Evolutionary conservation across 2,329 filamentous ascomycete genomes (phyloP).

Genomic region (Trichoderma aggressivum): DNA sequence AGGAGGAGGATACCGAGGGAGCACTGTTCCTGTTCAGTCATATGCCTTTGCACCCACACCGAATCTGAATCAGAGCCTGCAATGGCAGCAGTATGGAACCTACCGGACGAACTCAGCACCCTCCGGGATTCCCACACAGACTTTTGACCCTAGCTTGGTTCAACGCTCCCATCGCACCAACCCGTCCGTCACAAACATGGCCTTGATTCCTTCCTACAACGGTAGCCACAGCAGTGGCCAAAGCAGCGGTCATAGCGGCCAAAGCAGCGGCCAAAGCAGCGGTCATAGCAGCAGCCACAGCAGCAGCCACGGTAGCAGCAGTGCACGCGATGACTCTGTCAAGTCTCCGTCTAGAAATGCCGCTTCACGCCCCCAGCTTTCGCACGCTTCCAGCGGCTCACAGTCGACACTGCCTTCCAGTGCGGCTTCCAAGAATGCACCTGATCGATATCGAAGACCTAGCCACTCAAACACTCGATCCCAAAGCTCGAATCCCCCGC

Average conservation of each 20-base stretch:
- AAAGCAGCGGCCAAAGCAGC: not conserved
- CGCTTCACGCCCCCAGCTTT: slow-evolving; percentile 43
- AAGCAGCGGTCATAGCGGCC: not conserved
- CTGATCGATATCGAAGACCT: slow-evolving; percentile 76
- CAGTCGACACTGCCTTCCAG: slow-evolving; percentile 46
- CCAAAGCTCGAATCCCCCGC: slow-evolving; percentile 31
- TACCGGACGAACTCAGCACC: slow-evolving; percentile 49
- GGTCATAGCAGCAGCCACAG: slow-evolving; percentile 25
- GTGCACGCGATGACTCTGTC: slow-evolving; percentile 52
- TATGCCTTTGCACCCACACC: slow-evolving; percentile 75
- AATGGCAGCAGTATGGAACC: slow-evolving; percentile 50
- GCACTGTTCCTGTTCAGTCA: slow-evolving; percentile 62
- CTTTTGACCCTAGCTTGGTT: slow-evolving; percentile 25
- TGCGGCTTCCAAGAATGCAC: slow-evolving; percentile 47
- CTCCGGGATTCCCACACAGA: slow-evolving; percentile 35
- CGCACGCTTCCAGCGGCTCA: slow-evolving; percentile 36
- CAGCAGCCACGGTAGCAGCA: slow-evolving; percentile 39
- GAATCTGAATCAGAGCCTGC: slow-evolving; percentile 53
- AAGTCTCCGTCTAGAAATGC: slow-evolving; percentile 43
- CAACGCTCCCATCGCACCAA: slow-evolving; percentile 32
- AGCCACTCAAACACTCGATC: slow-evolving; percentile 39
- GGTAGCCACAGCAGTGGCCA: slow-evolving; percentile 28
- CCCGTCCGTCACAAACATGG: slow-evolving; percentile 40
- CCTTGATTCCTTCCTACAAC: slow-evolving; percentile 36
- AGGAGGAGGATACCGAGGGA: slow-evolving; percentile 52